Evolutionary conservation across 257 asterid genomes (phyloP).

Genomic region (Solanum chmielewskii): DNA sequence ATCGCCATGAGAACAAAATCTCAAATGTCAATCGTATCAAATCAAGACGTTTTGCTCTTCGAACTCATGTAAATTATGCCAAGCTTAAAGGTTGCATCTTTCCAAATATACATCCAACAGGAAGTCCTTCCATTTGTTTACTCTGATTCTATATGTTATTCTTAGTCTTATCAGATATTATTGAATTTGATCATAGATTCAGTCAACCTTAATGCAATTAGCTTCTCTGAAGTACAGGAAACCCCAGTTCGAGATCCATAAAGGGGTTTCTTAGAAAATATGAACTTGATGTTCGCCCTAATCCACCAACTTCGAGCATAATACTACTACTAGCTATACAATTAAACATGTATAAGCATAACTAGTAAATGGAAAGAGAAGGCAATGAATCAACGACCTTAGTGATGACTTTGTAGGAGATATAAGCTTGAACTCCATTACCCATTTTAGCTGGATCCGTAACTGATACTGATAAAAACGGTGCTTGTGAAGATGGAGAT

Average conservation of each 20-base stretch:
- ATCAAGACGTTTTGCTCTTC: neutral
- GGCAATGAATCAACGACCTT: slow-evolving; percentile 33
- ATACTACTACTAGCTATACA: neutral
- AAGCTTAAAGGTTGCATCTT: neutral
- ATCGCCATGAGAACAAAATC: neutral
- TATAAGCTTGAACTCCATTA: slow-evolving; percentile 92
- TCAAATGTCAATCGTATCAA: neutral
- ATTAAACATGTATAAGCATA: neutral
- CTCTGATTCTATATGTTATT: neutral
- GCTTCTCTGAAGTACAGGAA: neutral
- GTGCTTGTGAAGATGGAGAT: slow-evolving; percentile 69
- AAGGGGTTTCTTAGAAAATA: neutral
- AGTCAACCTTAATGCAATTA: neutral
- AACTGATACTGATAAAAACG: slow-evolving; percentile 67
- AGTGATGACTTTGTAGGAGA: slow-evolving; percentile 95
- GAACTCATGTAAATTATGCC: neutral
- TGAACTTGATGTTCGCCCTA: neutral
- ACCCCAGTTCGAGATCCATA: neutral
- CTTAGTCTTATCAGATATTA: neutral
- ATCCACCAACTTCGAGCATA: neutral
- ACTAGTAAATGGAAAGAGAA: neutral
- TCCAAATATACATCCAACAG: neutral
- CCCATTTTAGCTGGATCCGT: slow-evolving; percentile 99
- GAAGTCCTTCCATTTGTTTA: neutral
- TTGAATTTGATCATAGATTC: neutral